Evolutionary conservation across 352 stramenopile genomes (phyloP), one percentile per base, ranked within the genome.

Genomic region (Thraustochytrium sp.): DNA sequence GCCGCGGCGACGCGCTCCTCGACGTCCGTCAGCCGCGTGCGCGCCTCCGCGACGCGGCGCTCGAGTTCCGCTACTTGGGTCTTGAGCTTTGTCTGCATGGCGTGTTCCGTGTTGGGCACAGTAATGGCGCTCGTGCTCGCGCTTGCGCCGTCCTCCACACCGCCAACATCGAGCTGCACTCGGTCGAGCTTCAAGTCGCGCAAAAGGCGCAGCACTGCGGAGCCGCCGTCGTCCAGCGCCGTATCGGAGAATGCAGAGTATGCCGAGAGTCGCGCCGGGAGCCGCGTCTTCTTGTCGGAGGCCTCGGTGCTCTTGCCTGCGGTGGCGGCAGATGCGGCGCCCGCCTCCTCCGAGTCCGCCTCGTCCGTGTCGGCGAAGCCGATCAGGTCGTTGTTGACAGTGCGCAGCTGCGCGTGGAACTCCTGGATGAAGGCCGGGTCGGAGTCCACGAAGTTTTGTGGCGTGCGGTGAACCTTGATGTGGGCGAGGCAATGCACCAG

Each of bases 401-500:
- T 48, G 21, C 74, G 74, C 55, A 82, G 26, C 26, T 46, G 38
- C 5, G 53, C 56, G 38, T 82, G 53, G 21, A 82, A 51, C 74
- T 82, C 74, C n/a, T 55, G 42, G 3, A 73, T 73, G 42, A 82
- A 82, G n/a, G 23, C 34, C 9, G 74, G 74, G 46, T 82, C 56
- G 13, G 23, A 8, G 34, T 82, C 74, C 1, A 68, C 55, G 34
- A 65, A 73, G 31, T 13, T 3, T 2, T 21, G 0, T 11, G 37
- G 21, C 8, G 5, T 73, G 29, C 37, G 23, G n/a, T 55, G 53
- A 18, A 40, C 36, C 40, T 54, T 56, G 23, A 82, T 73, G 49
- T 82, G 74, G 11, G 74, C 74, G 4, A 82, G 42, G 29, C 53
- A 65, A 31, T 82, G 49, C 4, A 82, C 53, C 11, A 82, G 74